A percentile compares a stretch with the other conserved stretches of the same genome.
Conservation (phyloP, 345 rosid genomes). For the Citrus medica region DNA sequence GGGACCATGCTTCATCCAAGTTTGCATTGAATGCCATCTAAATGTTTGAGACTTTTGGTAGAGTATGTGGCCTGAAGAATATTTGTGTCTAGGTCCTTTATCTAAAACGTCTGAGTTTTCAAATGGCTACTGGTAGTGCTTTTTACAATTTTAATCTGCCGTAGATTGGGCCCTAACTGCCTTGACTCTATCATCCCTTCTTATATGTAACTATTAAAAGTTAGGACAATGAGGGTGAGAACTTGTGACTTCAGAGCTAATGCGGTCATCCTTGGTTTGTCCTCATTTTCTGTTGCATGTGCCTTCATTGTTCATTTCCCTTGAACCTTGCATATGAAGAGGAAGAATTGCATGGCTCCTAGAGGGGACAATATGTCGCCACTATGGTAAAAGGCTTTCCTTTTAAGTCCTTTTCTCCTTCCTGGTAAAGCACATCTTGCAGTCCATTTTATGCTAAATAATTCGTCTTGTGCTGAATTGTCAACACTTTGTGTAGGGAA, state of each 20-base stretch:
- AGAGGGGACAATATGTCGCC: neutral
- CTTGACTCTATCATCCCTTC: neutral
- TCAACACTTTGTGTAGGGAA: slow-evolving; percentile 34
- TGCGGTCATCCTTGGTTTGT: neutral
- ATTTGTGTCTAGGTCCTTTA: neutral
- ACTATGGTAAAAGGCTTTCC: neutral
- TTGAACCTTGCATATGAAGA: neutral
- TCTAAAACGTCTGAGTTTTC: neutral
- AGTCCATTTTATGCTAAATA: neutral
- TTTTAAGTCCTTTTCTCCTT: neutral
- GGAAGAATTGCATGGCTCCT: neutral
- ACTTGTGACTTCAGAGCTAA: neutral
- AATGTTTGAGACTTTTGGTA: neutral
- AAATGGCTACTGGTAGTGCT: neutral
- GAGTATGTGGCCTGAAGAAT: neutral
- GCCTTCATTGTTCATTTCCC: neutral
- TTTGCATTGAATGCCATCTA: neutral
- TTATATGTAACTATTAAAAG: neutral
- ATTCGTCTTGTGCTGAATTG: slow-evolving; percentile 8
- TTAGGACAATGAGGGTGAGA: neutral
- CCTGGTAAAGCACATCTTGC: neutral
- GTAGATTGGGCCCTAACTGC: neutral
- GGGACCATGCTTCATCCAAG: neutral
- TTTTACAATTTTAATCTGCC: neutral
- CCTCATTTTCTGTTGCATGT: neutral